These are phyloP conservation scores for Vaccinium vitisidaea DNA, from an alignment of 148 eudicot genomes.

Conservation along the genomic window DNA sequence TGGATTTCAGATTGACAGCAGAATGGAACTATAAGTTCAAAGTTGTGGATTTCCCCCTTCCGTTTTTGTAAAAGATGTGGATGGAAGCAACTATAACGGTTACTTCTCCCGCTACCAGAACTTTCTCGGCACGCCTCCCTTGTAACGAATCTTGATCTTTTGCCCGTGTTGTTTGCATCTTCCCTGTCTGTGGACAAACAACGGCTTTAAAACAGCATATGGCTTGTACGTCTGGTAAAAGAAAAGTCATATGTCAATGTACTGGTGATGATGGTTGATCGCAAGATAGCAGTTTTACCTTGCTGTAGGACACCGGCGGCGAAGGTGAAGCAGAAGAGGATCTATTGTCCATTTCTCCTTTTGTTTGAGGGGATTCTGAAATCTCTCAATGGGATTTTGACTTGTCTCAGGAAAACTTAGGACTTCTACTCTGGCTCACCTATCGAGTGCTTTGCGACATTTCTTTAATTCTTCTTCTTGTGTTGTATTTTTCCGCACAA, in stretches of 20 bases:
- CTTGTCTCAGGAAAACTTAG: background rate
- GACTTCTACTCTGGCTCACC: background rate
- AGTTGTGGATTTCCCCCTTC: conserved; percentile 6
- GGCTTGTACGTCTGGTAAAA: background rate
- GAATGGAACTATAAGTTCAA: background rate
- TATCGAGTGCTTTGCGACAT: background rate
- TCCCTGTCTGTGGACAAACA: background rate
- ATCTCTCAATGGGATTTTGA: background rate
- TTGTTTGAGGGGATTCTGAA: background rate
- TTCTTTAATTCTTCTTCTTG: background rate
- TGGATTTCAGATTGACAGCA: background rate
- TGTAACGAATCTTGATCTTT: background rate
- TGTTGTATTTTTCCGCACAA: background rate
- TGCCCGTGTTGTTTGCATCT: background rate
- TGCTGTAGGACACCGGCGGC: background rate
- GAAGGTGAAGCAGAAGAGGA: background rate
- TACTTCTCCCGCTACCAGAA: background rate
- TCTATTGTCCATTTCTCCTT: background rate
- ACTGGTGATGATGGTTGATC: background rate
- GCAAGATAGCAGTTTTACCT: background rate
- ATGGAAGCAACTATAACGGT: background rate
- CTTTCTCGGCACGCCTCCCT: background rate
- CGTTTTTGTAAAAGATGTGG: background rate
- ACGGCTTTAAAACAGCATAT: background rate
- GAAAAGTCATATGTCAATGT: background rate